phyloP scores from a whole-genome alignment of 2,329 filamentous ascomycete genomes.

The Colletotrichum sp. region DNA sequence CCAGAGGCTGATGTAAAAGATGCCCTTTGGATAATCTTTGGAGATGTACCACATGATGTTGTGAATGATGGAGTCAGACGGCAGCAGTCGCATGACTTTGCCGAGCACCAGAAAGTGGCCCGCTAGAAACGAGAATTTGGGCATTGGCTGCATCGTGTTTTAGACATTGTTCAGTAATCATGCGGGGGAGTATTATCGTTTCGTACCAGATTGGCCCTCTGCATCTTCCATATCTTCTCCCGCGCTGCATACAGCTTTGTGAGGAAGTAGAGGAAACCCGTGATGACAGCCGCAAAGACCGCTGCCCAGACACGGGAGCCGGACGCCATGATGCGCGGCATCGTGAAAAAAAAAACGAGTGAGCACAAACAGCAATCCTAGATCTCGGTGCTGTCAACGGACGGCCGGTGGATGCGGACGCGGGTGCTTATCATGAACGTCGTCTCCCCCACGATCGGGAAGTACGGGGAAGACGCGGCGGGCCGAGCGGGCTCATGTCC shows the following conservation, averaged over 20 bases:
- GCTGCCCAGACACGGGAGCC: not conserved
- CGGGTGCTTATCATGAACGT: not conserved
- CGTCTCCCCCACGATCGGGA: not conserved
- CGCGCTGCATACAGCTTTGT: not conserved
- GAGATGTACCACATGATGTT: constrained; percentile 27
- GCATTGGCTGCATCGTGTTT: not conserved
- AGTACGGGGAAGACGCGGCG: not conserved
- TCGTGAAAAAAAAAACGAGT: not conserved
- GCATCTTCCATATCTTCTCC: not conserved
- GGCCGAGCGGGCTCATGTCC: not conserved
- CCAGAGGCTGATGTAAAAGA: constrained; percentile 32
- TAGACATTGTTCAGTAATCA: not conserved
- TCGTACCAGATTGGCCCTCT: not conserved
- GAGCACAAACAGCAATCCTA: not conserved
- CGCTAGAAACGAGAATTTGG: constrained; percentile 23
- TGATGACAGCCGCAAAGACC: not conserved
- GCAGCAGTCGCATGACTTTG: constrained; percentile 21
- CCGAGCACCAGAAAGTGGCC: constrained; percentile 27
- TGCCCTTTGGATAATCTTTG: not conserved
- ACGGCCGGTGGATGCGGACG: not conserved
- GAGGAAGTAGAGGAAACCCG: not conserved
- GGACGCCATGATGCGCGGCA: not conserved
- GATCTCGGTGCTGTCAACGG: not conserved
- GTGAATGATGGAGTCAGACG: constrained; percentile 24
- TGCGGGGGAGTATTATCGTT: not conserved